A percentile compares a stretch with the other conserved stretches of the same genome.
Evolutionary conservation across 2,329 filamentous ascomycete species (phyloP).

Genomic region (Coniochaeta ligniaria): DNA sequence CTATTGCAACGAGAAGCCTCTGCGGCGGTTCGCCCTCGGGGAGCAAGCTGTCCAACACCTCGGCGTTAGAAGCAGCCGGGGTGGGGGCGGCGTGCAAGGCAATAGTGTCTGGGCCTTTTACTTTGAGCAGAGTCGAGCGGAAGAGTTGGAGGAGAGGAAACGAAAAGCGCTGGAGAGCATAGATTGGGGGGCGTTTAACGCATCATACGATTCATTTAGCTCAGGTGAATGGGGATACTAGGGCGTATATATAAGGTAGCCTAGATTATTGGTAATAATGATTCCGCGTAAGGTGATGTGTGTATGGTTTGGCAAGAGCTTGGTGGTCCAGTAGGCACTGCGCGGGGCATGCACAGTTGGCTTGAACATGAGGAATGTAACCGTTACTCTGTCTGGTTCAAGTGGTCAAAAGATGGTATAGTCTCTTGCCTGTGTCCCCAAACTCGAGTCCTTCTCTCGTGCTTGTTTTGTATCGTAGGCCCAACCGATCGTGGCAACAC

Average conservation of each 20-base stretch:
- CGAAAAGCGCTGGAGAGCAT: constrained; percentile 5
- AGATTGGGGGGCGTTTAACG: constrained; percentile 8
- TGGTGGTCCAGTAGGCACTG: no score
- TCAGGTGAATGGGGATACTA: background rate
- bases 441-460: no score
- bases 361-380: no score
- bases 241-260: background rate
- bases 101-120: constrained; percentile 10
- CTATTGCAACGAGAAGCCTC: constrained; percentile 4
- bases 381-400: no score
- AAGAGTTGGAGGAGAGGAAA: constrained; percentile 6
- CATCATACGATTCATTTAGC: constrained; percentile 2
- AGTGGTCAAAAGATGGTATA: no score
- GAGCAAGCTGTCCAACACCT: constrained; percentile 11
- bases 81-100: background rate
- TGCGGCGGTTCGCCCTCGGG: constrained; percentile 8
- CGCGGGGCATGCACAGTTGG: no score
- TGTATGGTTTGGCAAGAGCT: no score
- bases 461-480: no score
- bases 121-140: constrained; percentile 7
- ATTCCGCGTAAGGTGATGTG: no score
- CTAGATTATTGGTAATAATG: background rate
- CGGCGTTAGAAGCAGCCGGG: constrained; percentile 8
- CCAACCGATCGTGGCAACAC: no score
- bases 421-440: no score